A percentile compares a stretch with the other conserved stretches of the same genome.
Evolutionary conservation across 169 alveolate genomes (phyloP).

Genomic region (Pseudocohnilembus persalinus): DNA sequence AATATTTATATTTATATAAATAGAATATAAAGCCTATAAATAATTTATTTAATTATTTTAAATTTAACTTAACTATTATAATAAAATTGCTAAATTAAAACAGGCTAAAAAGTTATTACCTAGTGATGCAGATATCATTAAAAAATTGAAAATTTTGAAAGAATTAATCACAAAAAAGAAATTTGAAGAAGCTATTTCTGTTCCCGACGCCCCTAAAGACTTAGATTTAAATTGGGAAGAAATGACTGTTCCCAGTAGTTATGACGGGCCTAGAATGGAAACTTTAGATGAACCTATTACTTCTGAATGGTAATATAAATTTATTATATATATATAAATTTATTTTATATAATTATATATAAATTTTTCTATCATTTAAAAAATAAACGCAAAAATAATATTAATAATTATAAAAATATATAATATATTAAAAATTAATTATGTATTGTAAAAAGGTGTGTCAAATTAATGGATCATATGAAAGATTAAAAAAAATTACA

Average conservation of each 20-base stretch:
- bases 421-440: constrained; percentile 28
- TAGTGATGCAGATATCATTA: constrained; percentile 81
- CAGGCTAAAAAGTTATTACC: constrained; percentile 69
- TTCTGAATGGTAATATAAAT: constrained; percentile 59
- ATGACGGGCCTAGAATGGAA: constrained; percentile 61
- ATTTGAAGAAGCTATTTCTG: constrained; percentile 85
- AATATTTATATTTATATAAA: no score
- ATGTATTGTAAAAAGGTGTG: constrained; percentile 32
- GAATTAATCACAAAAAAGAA: constrained; percentile 74
- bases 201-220: constrained; percentile 73
- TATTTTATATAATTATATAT: no score
- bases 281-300: constrained; percentile 53
- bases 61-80: no score
- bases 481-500: constrained; percentile 88
- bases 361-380: neutral
- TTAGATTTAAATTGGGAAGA: constrained; percentile 61
- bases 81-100: no score
- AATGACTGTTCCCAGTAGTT: constrained; percentile 60
- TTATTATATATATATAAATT: constrained; percentile 11
- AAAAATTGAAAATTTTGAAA: constrained; percentile 71
- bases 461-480: constrained; percentile 56
- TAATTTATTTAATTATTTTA: no score
- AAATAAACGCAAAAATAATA: no score
- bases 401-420: constrained; percentile 27
- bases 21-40: no score